These are phyloP conservation scores for Phylloporus sp. DNA, from an alignment of 768 basidiomycete genomes.

Conservation along the genomic window DNA sequence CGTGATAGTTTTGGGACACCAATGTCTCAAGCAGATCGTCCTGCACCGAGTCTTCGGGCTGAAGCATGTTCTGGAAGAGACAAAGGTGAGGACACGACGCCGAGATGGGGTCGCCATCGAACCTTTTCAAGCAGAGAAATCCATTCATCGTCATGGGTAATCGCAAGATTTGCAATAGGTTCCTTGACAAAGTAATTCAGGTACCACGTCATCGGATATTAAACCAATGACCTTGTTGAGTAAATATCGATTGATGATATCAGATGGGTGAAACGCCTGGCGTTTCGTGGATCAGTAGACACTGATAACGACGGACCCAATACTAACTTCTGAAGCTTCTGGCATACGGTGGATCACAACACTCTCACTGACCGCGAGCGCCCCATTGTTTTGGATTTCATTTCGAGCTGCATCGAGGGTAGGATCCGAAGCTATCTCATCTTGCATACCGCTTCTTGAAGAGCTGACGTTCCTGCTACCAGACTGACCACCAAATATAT, in stretches of 20 bases:
- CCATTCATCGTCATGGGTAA: constrained; percentile 6
- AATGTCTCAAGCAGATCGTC: too few species aligned
- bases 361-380: not conserved
- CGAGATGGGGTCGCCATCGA: too few species aligned
- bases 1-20: not conserved
- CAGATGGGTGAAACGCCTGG: constrained; percentile 10
- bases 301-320: too few species aligned
- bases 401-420: not conserved
- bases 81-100: too few species aligned
- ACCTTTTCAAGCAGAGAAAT: constrained; percentile 7
- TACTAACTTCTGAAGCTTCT: constrained; percentile 2
- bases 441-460: not conserved
- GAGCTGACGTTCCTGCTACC: not conserved
- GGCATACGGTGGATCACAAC: constrained; percentile 1
- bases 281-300: not conserved
- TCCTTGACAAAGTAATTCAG: not conserved
- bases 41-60: not conserved
- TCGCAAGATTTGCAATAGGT: not conserved
- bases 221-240: not conserved
- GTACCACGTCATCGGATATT: too few species aligned
- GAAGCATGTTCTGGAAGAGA: not conserved
- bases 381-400: not conserved
- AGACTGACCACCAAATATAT: not conserved
- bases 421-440: not conserved
- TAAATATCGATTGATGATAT: constrained; percentile 5